Percentiles rank a stretch among this genome's conserved stretches.
Conservation (phyloP, 2,329 filamentous ascomycete genomes). For the Orbilia oligospora region DNA sequence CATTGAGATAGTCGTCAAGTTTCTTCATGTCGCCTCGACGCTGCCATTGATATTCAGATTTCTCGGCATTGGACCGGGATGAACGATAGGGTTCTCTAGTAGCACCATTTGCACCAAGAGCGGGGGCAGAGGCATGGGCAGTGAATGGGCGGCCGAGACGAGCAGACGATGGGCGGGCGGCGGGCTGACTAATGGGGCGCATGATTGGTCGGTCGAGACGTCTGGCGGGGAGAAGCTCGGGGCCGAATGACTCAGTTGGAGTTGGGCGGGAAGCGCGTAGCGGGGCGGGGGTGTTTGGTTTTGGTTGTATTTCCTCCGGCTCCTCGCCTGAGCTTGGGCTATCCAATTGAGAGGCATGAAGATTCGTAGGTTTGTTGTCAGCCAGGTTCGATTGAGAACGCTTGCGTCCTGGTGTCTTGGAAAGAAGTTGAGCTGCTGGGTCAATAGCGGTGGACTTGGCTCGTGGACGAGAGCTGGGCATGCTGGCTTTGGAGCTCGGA, state of each 20-base stretch:
- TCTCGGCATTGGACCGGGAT: slow-evolving; percentile 27
- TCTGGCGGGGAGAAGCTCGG: slow-evolving; percentile 28
- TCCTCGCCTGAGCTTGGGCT: not conserved
- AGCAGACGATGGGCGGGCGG: not conserved
- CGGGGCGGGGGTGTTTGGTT: not conserved
- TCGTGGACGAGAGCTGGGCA: slow-evolving; percentile 27
- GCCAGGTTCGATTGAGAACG: slow-evolving; percentile 36
- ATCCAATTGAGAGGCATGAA: not conserved
- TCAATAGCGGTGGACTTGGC: slow-evolving; percentile 26
- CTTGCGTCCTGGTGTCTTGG: slow-evolving; percentile 33
- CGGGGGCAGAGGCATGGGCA: slow-evolving; percentile 33
- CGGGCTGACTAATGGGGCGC: slow-evolving; percentile 38
- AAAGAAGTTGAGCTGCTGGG: slow-evolving; percentile 2
- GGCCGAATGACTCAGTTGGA: slow-evolving; percentile 26
- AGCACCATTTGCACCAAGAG: slow-evolving; percentile 7
- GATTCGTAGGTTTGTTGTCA: not conserved
- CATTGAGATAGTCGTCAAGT: slow-evolving; percentile 20
- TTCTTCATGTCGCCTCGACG: slow-evolving; percentile 15
- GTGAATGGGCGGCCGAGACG: slow-evolving; percentile 44
- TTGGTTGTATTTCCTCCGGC: not conserved
- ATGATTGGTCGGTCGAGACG: slow-evolving; percentile 40
- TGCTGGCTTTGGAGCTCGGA: slow-evolving; percentile 9
- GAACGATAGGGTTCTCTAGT: slow-evolving; percentile 28
- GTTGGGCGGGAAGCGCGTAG: slow-evolving; percentile 5
- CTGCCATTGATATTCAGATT: slow-evolving; percentile 1